Base-by-base conservation (phyloP, 495 filamentous ascomycete species). In the Hyphodiscus hymeniophilus region DNA sequence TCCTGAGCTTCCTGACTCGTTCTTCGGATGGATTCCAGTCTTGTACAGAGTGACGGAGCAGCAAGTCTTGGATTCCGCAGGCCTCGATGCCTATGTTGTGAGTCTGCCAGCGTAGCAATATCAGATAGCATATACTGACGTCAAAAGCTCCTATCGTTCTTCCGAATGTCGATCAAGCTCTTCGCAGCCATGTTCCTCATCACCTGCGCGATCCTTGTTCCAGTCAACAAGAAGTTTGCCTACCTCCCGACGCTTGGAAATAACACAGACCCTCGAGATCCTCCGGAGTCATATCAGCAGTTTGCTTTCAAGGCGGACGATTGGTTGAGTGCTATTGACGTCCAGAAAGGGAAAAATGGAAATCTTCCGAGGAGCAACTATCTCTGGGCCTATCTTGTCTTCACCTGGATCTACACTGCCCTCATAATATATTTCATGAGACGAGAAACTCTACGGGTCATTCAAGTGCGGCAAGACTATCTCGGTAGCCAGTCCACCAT, bases 11-110 rank as follows among this genome's bases (percentile, higher is more conserved):
- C 89, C 94, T 38, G 79, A 89, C 58, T 82, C 75, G 28, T 81
- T 95, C 57, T 86, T 97, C 52, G 92, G 90, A 59, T 99, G 94
- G 94, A 92, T 97, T 26, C 82, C 87, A 2, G 78, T 81, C 8
- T 69, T 99, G n/a, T 92, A 91, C 71, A 72, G 67, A 42, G 85
- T 99, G 42, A 87, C 84, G 11, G 89, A 97, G 36, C 77, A 94
- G 58, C 81, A 97, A 63, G 79, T 97, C 17, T 71, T 99, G 38
- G 80, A 83, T 31, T 92, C 91, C 23, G 90, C 90, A 11, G 94
- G 94, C 0, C 71, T 99, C 38, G 94, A 99, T 69, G 94, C 92
- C 43, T 99, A 83, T 65, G 92, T 95, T 53, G 86, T 89, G 65
- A 61, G 84, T 75, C 36, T 33, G 16, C 15, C 23, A n/a, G 11